Evolutionary conservation across 129 eudicot genomes (phyloP), one percentile per base, ranked within the genome.

Genomic region (Centrapalus pauciflorus): DNA sequence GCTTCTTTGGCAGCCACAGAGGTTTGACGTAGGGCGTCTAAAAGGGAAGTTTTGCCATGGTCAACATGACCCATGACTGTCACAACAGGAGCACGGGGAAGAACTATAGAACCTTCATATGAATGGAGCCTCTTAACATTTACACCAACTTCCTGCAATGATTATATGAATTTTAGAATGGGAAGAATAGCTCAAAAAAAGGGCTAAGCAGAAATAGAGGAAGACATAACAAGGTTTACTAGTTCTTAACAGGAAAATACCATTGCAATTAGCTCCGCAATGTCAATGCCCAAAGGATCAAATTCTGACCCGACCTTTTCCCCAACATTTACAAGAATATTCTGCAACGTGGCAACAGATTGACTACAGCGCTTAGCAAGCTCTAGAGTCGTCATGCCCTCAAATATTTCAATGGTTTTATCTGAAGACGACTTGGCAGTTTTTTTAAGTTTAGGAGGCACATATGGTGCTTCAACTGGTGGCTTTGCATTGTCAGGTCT

Each of bases 51-150:
- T 75, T 87, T 87, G n/a, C 90, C 95, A 52, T 87, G 95, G 75
- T 87, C 95, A 55, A 87, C 95, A 40, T 87, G 95, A 24, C 95
- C 95, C 95, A 87, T 87, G 21, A 87, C 95, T 25, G 95, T 87
- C 20, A 87, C 90, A 38, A 87, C 95, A 12, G 95, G 84, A 10
- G 87, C 81, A 19, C 95, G 80, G 51, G 87, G 83, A 61, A 80
- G 57, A 19, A 81, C 70, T 65, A 69, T 40, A 27, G 76, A 38
- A 30, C 90, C 95, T 56, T 78, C 83, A 14, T 40, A 57, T 6
- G 87, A 63, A 32, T 80, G 86, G 38, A 71, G 71, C 70, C 87
- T 81, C 70, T 60, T 72, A 20, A 81, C 90, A 41, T 67, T 81
- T 61, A 79, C 77, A 35, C 89, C 95, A 56, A 87, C 55, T 78